Evolutionary conservation across 805 yeast species (phyloP), one percentile per base, ranked within the genome.

Genomic region (Geotrichum ghanense): DNA sequence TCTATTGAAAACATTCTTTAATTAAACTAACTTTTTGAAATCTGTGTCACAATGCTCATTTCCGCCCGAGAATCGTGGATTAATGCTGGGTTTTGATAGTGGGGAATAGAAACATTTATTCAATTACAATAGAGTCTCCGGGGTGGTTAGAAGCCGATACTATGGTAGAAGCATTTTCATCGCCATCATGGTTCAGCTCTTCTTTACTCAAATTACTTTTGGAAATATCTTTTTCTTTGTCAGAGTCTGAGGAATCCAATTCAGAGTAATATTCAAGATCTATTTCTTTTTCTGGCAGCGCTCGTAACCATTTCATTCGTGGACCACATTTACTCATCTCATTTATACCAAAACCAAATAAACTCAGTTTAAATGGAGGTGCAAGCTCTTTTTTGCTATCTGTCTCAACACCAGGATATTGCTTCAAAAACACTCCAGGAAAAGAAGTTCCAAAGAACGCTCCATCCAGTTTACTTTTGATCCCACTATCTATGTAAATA

Each of bases 371-470:
- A 60, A 57, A 62, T 49, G 53, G 62, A 53, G 70, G 68, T 55
- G 50, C 43, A 52, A 77, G 69, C 57, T 83, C 71, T 48, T 75
- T 70, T 48, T 73, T 71, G 54, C 86, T 80, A 57, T 83, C 87
- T 56, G 77, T 76, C 59, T 83, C 95, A 44, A 88, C 76, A 53
- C 87, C 97, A n/a, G 92, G 87, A 67, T 82, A 88, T 75, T 85
- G 83, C 60, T 88, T 84, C 50, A 92, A 77, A 57, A 92, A 83
- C 54, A 92, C 74, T 1, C 96, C 97, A 1, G 96, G 92, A 67
- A 92, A 92, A 27, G 94, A 81, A 0, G 97, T 87, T 3, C 98
- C 97, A 69, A 94, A 92, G 58, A 83, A 92, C 1, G 97, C 96
- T 3, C 98, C 98, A 64, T 92, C 98, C 40, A 92, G 77, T 59